These are phyloP conservation scores for Phytophthora constricta DNA, from an alignment of 352 stramenopile genomes.

Conservation along the genomic window DNA sequence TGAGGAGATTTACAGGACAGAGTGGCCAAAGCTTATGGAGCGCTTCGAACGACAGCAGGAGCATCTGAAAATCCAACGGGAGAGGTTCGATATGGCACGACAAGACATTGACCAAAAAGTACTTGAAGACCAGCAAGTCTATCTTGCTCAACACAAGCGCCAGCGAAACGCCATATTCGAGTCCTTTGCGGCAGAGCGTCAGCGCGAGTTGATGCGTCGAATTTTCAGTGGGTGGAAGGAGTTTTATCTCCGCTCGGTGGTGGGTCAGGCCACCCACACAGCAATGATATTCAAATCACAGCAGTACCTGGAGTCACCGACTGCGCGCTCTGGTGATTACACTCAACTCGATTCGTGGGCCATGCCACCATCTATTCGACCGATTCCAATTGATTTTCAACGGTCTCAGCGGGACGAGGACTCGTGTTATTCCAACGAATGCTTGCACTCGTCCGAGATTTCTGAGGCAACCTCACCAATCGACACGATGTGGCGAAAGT, in stretches of 20 bases:
- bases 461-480: slow-evolving; percentile 9
- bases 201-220: slow-evolving; percentile 19
- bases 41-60: slow-evolving; percentile 15
- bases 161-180: slow-evolving; percentile 22
- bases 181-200: slow-evolving; percentile 6
- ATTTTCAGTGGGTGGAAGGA: slow-evolving; percentile 62
- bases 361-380: slow-evolving; percentile 11
- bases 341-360: background rate
- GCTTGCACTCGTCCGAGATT: background rate
- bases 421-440: background rate
- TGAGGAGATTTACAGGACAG: slow-evolving; percentile 22
- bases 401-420: slow-evolving; percentile 4
- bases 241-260: slow-evolving; percentile 48
- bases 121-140: background rate
- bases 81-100: slow-evolving; percentile 30
- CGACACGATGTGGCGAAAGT: slow-evolving; percentile 36
- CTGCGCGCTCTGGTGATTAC: background rate
- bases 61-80: slow-evolving; percentile 8
- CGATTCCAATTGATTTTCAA: background rate
- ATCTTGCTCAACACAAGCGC: slow-evolving; percentile 11
- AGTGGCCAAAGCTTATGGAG: slow-evolving; percentile 24
- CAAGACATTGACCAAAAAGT: slow-evolving; percentile 32
- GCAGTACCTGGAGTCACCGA: background rate
- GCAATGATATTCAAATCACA: slow-evolving; percentile 56
- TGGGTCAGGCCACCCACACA: slow-evolving; percentile 67